Base-by-base conservation (phyloP, 345 rosid genomes). In the Syzygium aromaticum region DNA sequence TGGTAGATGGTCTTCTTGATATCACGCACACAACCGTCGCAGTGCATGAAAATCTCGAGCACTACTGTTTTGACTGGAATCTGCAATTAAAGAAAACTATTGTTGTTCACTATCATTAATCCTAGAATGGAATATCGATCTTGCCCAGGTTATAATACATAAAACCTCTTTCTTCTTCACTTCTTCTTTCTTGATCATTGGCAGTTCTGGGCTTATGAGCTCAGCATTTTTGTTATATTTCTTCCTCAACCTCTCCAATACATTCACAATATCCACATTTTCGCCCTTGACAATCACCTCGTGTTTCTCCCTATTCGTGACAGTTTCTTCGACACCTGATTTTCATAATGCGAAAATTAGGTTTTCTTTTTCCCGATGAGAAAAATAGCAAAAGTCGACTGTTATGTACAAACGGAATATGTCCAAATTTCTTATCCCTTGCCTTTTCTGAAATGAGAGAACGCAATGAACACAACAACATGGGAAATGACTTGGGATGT, bases 21-120 rank as follows among this genome's bases (percentile, higher is more conserved):
- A 33, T 93, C 97, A 59, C 85, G 51, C 40, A 90, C 98, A 88
- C 98, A 95, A 7, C 93, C 96, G 87, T 93, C 94, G 77, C 98
- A 95, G 14, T 95, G 96, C 91, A 96, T 95, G 53, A 84, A 88
- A 91, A 94, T 91, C 88, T 90, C 94, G 49, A 95, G 91, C 77
- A 86, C 87, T 5, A 86, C 86, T 8, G 88, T 90, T 88, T 90
- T 92, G 59, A 92, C 89, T 51, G 89, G 78, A 5, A 90, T 92
- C 91, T 93, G 78, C 88, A 92, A 54, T 51, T 15, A 84, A 8
- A 73, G 82, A 73, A 73, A 73, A 40, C 23, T 22, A 8, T 54
- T 21, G 59, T 54, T 28, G 3, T 77, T 17, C 40, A 77, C 11
- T 78, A 19, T 52, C 86, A 87, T 64, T 8, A 86, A 87, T 14